Evolutionary conservation across 2,329 filamentous ascomycete genomes (phyloP).

Genomic region (Xylaria polymorpha): DNA sequence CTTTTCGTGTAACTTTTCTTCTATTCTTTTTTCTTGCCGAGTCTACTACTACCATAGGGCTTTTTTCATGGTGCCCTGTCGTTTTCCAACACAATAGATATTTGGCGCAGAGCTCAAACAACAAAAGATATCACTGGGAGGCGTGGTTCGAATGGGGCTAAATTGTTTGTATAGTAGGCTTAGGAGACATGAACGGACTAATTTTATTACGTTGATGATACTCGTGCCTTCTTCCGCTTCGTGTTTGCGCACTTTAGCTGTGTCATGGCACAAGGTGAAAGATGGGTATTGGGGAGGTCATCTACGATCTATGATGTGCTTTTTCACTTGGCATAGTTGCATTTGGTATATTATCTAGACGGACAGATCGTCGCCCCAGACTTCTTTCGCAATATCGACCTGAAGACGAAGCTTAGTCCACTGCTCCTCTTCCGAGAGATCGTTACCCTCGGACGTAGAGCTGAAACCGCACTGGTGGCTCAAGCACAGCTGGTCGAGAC

Average conservation of each 20-base stretch:
- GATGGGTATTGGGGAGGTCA: neutral
- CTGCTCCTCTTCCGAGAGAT: slow-evolving; percentile 66
- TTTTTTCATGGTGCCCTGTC: slow-evolving; percentile 9
- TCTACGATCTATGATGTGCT: neutral
- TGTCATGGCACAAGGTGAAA: slow-evolving; percentile 4
- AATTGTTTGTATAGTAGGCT: slow-evolving; percentile 36
- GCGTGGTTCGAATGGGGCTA: slow-evolving; percentile 13
- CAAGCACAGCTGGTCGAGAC: slow-evolving; percentile 65
- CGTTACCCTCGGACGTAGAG: slow-evolving; percentile 67
- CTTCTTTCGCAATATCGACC: slow-evolving; percentile 67
- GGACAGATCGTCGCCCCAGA: slow-evolving; percentile 63
- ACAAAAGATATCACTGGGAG: slow-evolving; percentile 21
- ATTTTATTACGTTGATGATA: slow-evolving; percentile 6
- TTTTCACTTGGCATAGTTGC: slow-evolving; percentile 2
- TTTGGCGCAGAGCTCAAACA: slow-evolving; percentile 28
- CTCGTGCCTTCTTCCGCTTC: neutral
- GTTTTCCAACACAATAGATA: slow-evolving; percentile 26
- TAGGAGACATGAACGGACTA: slow-evolving; percentile 13
- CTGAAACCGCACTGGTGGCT: slow-evolving; percentile 69
- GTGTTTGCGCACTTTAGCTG: neutral
- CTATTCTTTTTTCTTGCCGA: neutral
- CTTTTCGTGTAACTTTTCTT: slow-evolving; percentile 10
- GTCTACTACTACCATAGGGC: slow-evolving; percentile 4
- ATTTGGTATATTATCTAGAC: slow-evolving; percentile 36
- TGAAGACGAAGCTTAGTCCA: slow-evolving; percentile 67